Base-by-base conservation (phyloP, 2,329 filamentous ascomycete genomes). In the Chaetomium sp. region DNA sequence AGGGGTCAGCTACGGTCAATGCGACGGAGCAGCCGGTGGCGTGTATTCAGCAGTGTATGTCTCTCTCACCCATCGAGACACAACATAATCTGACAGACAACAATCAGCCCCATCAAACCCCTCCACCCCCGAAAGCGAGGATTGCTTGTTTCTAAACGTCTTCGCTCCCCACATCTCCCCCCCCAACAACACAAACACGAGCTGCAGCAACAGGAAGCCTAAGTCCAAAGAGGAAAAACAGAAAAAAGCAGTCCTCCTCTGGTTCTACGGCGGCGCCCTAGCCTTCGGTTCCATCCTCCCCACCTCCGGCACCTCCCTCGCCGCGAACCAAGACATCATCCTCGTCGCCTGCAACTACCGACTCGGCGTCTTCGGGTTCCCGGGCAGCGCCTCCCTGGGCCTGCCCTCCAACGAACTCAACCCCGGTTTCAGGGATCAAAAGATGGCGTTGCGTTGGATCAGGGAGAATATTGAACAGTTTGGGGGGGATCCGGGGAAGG, bases 401-500 rank as follows among this genome's bases (percentile, higher is more conserved):
- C 27, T 50, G 5, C 19, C 37, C 32, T 5, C 36, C 2, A 38
- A 50, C 48, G 48, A 50, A 38, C 37, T 50, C 19, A 50, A 50
- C 8, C 48, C 48, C 5, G 48, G 48, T 4, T 50, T 50, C n/a
- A 36, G 48, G 6, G 48, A 50, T 27, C 52, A 54, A 49, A 48
- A 65, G 5, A 61, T 59, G 5, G 66, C 59, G 0, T 49, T 65
- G 12, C 59, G 68, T 42, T 69, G 66, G 66, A 54, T 68, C 4
- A 61, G 61, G 36, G 64, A 68, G n/a, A 62, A 69, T 11, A 67
- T 68, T 37, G 56, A 44, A 0, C 56, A 60, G 0, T 68, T 68
- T 33, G 65, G 66, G 2, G 66, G 66, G 0, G 64, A 68, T 35
- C 64, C 66, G 3, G 57, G 61, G 0, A 55, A 58, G 3, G 61